phyloP scores from a whole-genome alignment of 176 grass and related monocot species.

The Zizania latifolia region DNA sequence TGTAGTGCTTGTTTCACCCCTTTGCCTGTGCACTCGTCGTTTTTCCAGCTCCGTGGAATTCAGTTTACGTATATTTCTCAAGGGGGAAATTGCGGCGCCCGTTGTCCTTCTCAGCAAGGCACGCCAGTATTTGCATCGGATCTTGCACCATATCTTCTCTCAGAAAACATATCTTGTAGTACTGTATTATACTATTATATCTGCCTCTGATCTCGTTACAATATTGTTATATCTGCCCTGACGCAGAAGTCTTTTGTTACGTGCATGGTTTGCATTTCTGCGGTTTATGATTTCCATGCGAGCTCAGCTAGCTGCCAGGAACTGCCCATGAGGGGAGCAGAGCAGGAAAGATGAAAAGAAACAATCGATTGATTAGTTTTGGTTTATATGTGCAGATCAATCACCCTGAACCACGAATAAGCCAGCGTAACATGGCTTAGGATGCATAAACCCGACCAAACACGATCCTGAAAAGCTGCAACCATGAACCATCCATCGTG shows the following conservation, averaged over 20 bases:
- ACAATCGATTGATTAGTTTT: neutral
- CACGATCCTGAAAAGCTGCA: slow-evolving; percentile 10
- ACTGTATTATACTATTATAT: no score
- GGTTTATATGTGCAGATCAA: neutral
- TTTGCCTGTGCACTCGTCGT: neutral
- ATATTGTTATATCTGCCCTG: no score
- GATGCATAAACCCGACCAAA: neutral
- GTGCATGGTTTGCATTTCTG: no score
- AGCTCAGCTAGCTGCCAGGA: neutral
- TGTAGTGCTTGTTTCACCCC: neutral
- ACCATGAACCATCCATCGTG: neutral
- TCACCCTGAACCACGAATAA: neutral
- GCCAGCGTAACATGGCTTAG: neutral
- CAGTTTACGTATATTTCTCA: neutral
- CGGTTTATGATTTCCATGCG: neutral
- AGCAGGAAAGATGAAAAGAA: neutral
- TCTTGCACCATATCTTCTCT: neutral
- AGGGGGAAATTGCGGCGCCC: neutral
- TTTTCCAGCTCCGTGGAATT: neutral
- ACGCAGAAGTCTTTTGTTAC: no score
- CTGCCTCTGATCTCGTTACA: no score
- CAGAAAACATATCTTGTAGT: no score
- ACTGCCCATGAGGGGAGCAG: neutral
- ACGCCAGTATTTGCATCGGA: neutral
- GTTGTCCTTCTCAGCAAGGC: slow-evolving; percentile 8